A percentile compares a stretch with the other conserved stretches of the same genome.
Evolutionary conservation across 2,329 filamentous ascomycete genomes (phyloP).

Genomic region (Tolypocladium pustulatum): DNA sequence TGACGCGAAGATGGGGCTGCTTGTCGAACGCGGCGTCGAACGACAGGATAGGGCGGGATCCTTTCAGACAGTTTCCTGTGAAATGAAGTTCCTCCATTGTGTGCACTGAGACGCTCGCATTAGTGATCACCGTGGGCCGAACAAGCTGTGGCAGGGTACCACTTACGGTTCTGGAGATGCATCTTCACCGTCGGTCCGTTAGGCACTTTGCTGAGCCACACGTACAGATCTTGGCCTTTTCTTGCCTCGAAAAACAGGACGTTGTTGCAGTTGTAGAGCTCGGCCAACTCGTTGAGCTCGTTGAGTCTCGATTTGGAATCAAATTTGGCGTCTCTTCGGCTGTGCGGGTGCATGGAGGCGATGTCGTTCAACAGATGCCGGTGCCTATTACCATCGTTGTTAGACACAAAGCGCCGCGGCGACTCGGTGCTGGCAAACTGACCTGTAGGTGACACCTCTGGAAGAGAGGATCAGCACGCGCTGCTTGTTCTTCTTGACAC

Average conservation of each 20-base stretch:
- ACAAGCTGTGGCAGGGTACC: not conserved
- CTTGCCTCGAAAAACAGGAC: slow-evolving; percentile 91
- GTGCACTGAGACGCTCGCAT: slow-evolving; percentile 51
- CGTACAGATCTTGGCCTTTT: slow-evolving; percentile 88
- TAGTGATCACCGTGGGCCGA: slow-evolving; percentile 7
- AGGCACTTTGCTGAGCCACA: slow-evolving; percentile 86
- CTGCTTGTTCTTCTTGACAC: slow-evolving; percentile 54
- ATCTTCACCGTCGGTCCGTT: slow-evolving; percentile 54
- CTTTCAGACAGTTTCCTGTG: slow-evolving; percentile 92
- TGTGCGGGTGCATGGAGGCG: slow-evolving; percentile 78
- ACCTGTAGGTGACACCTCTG: slow-evolving; percentile 83
- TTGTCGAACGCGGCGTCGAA: slow-evolving; percentile 84
- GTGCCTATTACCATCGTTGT: slow-evolving; percentile 46
- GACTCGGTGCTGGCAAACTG: slow-evolving; percentile 13
- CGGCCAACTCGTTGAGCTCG: slow-evolving; percentile 65
- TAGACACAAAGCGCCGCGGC: not conserved
- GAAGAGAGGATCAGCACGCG: slow-evolving; percentile 86
- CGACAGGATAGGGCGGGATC: slow-evolving; percentile 78
- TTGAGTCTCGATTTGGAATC: slow-evolving; percentile 87
- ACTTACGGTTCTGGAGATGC: slow-evolving; percentile 65
- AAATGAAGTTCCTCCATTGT: slow-evolving; percentile 97
- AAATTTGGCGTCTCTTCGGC: slow-evolving; percentile 89
- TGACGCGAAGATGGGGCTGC: slow-evolving; percentile 66
- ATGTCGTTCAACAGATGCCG: slow-evolving; percentile 89
- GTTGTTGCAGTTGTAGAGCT: slow-evolving; percentile 88